These are phyloP conservation scores for Posidonia australis DNA, from an alignment of 106 monocot genomes.

Conservation along the genomic window DNA sequence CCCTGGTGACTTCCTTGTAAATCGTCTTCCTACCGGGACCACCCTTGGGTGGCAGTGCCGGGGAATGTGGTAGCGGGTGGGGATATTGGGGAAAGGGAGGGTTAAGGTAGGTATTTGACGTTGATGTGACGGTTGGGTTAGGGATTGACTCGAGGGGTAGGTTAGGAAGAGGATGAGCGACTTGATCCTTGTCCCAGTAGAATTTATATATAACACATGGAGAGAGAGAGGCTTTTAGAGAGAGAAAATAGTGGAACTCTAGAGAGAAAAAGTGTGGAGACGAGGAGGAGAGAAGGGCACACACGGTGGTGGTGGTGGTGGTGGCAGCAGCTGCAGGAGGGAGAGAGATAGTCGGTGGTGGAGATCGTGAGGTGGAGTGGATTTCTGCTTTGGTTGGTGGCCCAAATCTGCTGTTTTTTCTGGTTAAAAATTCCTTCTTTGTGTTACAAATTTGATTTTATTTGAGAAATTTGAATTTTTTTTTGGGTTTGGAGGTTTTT, in stretches of 20 bases:
- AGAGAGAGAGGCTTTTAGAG: neutral
- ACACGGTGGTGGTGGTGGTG: neutral
- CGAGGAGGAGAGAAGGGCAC: constrained; percentile 1
- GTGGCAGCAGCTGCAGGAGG: neutral
- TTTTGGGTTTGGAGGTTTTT: too few species aligned
- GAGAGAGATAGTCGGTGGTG: neutral
- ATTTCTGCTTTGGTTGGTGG: too few species aligned
- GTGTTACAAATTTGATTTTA: too few species aligned
- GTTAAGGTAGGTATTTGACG: neutral
- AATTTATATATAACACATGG: neutral
- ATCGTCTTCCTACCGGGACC: too few species aligned
- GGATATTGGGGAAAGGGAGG: neutral
- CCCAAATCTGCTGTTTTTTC: too few species aligned
- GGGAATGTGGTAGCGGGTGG: neutral
- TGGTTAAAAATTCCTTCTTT: too few species aligned
- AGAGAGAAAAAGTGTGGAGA: constrained; percentile 4
- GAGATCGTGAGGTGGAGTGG: neutral
- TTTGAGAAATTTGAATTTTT: too few species aligned
- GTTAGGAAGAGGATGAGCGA: neutral
- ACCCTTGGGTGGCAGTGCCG: neutral
- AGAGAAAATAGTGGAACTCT: neutral
- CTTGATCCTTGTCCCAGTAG: neutral
- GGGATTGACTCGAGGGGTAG: constrained; percentile 1
- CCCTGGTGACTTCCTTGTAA: neutral
- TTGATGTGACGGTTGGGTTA: neutral